Conservation (phyloP, 441 rosid species). For the Capsella rubella region DNA sequence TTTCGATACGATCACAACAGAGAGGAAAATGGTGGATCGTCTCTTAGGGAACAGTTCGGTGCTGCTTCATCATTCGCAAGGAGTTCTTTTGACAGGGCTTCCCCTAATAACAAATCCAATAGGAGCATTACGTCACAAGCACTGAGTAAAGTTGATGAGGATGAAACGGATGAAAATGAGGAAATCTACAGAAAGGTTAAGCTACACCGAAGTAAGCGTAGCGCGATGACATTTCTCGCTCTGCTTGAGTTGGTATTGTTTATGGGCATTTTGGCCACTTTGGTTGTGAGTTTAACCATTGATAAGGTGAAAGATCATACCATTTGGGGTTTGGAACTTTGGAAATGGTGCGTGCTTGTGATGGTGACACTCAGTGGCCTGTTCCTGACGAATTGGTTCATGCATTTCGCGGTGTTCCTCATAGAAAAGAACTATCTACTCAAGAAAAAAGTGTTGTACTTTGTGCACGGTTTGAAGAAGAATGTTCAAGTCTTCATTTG, state of each 20-base stretch:
- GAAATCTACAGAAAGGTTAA: constrained; percentile 66
- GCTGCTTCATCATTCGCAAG: constrained; percentile 53
- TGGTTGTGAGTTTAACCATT: constrained; percentile 66
- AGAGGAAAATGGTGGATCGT: constrained; percentile 48
- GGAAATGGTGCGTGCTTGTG: constrained; percentile 90
- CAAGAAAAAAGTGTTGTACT: constrained; percentile 77
- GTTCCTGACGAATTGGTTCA: constrained; percentile 75
- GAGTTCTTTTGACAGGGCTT: constrained; percentile 50
- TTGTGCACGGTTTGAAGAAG: constrained; percentile 89
- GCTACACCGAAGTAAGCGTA: constrained; percentile 46
- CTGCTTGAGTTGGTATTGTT: constrained; percentile 61
- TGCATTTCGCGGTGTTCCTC: constrained; percentile 73
- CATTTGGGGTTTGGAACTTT: constrained; percentile 67
- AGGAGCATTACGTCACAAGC: constrained; percentile 45
- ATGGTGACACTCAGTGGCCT: constrained; percentile 75
- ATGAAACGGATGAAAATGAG: constrained; percentile 51
- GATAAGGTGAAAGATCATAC: constrained; percentile 39
- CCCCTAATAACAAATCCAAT: constrained; percentile 54
- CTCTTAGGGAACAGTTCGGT: constrained; percentile 48
- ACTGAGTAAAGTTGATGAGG: constrained; percentile 48
- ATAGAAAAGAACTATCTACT: constrained; percentile 79
- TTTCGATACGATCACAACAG: constrained; percentile 44
- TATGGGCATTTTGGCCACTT: constrained; percentile 48
- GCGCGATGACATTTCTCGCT: constrained; percentile 44
- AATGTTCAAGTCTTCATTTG: constrained; percentile 83